phyloP scores from a whole-genome alignment of 2,329 filamentous ascomycete species.

The Colletotrichum orchidophilum region DNA sequence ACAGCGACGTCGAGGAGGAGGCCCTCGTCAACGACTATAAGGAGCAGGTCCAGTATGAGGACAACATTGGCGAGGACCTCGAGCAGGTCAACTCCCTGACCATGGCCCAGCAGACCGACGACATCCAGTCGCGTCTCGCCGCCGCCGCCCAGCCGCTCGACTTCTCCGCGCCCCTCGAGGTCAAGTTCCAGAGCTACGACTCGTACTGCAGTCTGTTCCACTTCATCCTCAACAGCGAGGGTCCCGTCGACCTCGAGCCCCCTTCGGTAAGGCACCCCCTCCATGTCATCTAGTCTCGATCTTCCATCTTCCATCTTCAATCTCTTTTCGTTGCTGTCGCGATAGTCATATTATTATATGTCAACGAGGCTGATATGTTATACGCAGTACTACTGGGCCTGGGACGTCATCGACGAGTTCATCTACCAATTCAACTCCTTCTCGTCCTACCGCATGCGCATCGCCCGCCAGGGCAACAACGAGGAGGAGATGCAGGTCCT shows the following conservation, averaged over 20 bases:
- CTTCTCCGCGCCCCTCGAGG: slow-evolving; percentile 93
- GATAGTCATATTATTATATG: background rate
- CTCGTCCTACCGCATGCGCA: slow-evolving; percentile 93
- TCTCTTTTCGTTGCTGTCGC: too few relatives aligned
- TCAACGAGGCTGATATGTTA: slow-evolving; percentile 17
- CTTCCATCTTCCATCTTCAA: too few relatives aligned
- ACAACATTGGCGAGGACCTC: slow-evolving; percentile 79
- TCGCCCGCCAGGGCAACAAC: slow-evolving; percentile 84
- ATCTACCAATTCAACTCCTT: slow-evolving; percentile 99
- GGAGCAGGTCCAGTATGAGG: slow-evolving; percentile 95
- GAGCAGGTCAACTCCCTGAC: slow-evolving; percentile 77
- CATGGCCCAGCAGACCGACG: slow-evolving; percentile 81
- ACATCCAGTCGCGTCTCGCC: slow-evolving; percentile 90
- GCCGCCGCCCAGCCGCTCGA: slow-evolving; percentile 95
- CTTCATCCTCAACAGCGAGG: slow-evolving; percentile 98
- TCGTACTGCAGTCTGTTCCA: slow-evolving; percentile 99
- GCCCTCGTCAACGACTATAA: slow-evolving; percentile 94
- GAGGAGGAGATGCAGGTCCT: slow-evolving; percentile 93
- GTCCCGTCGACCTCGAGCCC: slow-evolving; percentile 96
- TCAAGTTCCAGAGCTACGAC: slow-evolving; percentile 99
- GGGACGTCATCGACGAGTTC: slow-evolving; percentile 99
- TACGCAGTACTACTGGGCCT: slow-evolving; percentile 94
- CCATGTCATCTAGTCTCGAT: too few relatives aligned
- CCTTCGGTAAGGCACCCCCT: slow-evolving; percentile 95
- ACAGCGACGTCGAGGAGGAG: slow-evolving; percentile 96